phyloP scores from a whole-genome alignment of 2,329 filamentous ascomycete genomes.

The Colletotrichum magnum region DNA sequence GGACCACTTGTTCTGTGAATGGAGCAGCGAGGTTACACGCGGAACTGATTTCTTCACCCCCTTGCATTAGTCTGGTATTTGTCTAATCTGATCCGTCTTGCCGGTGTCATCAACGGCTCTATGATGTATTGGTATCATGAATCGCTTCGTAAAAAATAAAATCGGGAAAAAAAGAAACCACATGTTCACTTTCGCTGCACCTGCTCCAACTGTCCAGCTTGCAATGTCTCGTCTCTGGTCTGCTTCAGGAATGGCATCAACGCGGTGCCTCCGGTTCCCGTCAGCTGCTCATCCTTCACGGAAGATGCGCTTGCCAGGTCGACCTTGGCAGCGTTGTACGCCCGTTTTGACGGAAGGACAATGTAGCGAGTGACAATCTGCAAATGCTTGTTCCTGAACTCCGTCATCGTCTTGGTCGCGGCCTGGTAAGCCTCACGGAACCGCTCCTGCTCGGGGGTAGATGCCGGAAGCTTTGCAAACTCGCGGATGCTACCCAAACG shows the following conservation, averaged over 20 bases:
- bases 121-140: slow-evolving; percentile 25
- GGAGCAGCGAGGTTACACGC: slow-evolving; percentile 23
- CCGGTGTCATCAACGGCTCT: slow-evolving; percentile 9
- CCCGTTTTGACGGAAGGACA: slow-evolving; percentile 78
- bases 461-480: slow-evolving; percentile 70
- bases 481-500: slow-evolving; percentile 81
- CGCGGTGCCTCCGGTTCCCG: slow-evolving; percentile 89
- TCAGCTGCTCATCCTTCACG: slow-evolving; percentile 64
- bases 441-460: slow-evolving; percentile 63
- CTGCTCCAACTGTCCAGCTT: slow-evolving; percentile 51
- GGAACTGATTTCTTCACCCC: slow-evolving; percentile 3
- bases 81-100: background rate
- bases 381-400: slow-evolving; percentile 88
- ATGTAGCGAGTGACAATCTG: slow-evolving; percentile 93
- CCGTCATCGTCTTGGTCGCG: slow-evolving; percentile 81
- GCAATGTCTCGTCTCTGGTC: slow-evolving; percentile 83
- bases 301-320: slow-evolving; percentile 62
- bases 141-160: background rate
- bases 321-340: slow-evolving; percentile 45
- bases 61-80: slow-evolving; percentile 33
- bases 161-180: background rate
- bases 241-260: slow-evolving; percentile 92
- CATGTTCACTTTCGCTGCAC: background rate
- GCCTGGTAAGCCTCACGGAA: slow-evolving; percentile 72
- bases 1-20: slow-evolving; percentile 17